phyloP scores from a whole-genome alignment of 75 land plant genomes.

The Sequoia sempervirens region DNA sequence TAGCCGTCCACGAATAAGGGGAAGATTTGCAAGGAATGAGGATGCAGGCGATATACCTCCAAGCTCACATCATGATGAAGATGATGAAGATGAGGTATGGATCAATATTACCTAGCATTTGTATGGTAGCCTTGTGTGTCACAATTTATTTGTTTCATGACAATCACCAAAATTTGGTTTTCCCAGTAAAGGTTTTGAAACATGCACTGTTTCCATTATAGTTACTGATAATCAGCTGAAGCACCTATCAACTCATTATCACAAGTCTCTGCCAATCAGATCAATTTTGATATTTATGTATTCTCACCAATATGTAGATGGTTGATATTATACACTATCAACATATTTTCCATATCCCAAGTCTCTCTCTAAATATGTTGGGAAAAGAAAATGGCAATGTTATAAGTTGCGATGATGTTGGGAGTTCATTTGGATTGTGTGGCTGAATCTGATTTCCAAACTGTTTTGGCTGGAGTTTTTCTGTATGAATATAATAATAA shows the following conservation, averaged over 20 bases:
- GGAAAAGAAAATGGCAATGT: neutral
- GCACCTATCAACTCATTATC: neutral
- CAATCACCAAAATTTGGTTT: neutral
- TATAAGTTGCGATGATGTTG: no score
- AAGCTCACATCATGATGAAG: slow-evolving; percentile 12
- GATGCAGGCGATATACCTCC: slow-evolving; percentile 40
- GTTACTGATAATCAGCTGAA: neutral
- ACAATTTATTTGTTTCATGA: neutral
- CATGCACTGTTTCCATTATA: neutral
- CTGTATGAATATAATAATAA: neutral
- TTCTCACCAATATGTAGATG: neutral
- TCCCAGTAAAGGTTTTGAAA: neutral
- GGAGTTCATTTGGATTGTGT: neutral
- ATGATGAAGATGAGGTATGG: slow-evolving; percentile 20
- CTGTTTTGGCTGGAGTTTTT: no score
- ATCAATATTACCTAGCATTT: neutral
- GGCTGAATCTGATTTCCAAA: no score
- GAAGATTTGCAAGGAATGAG: slow-evolving; percentile 88
- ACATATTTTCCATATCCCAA: neutral
- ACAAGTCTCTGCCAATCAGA: neutral
- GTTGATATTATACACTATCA: neutral
- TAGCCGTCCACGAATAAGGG: slow-evolving; percentile 85
- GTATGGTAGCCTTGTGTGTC: neutral
- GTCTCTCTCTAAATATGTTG: neutral
- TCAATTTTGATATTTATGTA: neutral